Percentiles rank a stretch among this genome's conserved stretches.
Conservation (phyloP, 106 monocot species). For the Dactylorhiza incarnata region DNA sequence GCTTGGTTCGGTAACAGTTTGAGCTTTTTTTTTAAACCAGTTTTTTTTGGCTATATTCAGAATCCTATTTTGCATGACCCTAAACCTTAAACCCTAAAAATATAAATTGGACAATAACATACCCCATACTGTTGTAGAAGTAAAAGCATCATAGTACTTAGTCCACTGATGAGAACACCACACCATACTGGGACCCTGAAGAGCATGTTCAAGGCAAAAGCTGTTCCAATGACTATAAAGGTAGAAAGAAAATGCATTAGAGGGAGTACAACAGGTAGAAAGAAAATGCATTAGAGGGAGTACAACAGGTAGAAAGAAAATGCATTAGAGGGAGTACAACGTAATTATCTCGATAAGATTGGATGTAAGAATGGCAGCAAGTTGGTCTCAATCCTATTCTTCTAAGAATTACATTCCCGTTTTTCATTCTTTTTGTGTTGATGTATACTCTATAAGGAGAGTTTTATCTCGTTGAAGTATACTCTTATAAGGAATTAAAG, state of each 20-base stretch:
- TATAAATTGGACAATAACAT: slow-evolving; percentile 16
- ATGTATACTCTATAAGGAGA: no score
- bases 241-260: slow-evolving; percentile 1
- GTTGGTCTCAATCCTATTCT: no score
- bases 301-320: slow-evolving; percentile 1
- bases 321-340: neutral
- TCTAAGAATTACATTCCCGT: no score
- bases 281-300: neutral
- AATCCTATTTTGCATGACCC: neutral
- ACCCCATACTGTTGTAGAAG: slow-evolving; percentile 96
- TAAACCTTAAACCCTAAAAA: neutral
- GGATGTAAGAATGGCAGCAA: neutral
- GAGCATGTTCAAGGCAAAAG: slow-evolving; percentile 92
- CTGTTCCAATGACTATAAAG: slow-evolving; percentile 86
- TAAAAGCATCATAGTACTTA: slow-evolving; percentile 80
- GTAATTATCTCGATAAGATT: neutral
- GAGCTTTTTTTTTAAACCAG: neutral
- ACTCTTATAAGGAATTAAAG: no score
- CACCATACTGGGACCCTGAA: slow-evolving; percentile 83
- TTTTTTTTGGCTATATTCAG: neutral
- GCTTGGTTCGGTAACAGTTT: neutral
- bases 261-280: neutral
- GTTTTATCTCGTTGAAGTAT: no score
- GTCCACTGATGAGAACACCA: slow-evolving; percentile 86
- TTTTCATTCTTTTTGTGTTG: no score